Conservation (phyloP, 441 rosid species). For the Populus hybrid region DNA sequence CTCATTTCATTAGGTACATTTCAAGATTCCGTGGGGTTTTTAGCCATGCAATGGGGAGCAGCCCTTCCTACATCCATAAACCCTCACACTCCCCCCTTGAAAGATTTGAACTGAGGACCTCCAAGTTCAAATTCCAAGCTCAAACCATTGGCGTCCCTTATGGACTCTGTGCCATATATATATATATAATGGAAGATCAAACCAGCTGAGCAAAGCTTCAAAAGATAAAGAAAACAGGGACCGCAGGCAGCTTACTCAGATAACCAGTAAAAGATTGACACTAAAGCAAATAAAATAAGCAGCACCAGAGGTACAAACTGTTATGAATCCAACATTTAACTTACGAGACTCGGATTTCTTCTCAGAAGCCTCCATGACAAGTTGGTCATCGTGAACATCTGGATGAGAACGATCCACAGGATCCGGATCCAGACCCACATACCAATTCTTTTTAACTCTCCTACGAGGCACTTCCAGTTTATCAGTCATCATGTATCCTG, state of each 20-base stretch:
- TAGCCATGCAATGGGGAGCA: background rate
- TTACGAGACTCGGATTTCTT: conserved; percentile 48
- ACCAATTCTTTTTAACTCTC: conserved; percentile 85
- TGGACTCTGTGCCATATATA: background rate
- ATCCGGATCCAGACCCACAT: conserved; percentile 78
- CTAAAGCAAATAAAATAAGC: conserved; percentile 5
- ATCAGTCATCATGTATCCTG: conserved; percentile 96
- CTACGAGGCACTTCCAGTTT: conserved; percentile 92
- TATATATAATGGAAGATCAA: background rate
- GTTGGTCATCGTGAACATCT: conserved; percentile 73
- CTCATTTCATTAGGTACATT: background rate
- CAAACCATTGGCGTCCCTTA: background rate
- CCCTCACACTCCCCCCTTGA: background rate
- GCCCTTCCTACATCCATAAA: background rate
- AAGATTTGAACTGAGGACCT: background rate
- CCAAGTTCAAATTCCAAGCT: background rate
- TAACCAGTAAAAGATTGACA: conserved; percentile 8
- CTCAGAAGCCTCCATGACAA: conserved; percentile 60
- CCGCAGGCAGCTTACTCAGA: conserved; percentile 12
- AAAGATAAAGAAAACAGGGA: background rate
- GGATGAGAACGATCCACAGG: conserved; percentile 96
- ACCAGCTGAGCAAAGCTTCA: background rate
- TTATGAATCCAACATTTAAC: conserved; percentile 23
- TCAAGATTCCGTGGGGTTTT: background rate
- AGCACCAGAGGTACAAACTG: background rate